These are phyloP conservation scores for Kodamaea hsintzibuensis DNA, from an alignment of 805 yeast genomes.

Conservation along the genomic window DNA sequence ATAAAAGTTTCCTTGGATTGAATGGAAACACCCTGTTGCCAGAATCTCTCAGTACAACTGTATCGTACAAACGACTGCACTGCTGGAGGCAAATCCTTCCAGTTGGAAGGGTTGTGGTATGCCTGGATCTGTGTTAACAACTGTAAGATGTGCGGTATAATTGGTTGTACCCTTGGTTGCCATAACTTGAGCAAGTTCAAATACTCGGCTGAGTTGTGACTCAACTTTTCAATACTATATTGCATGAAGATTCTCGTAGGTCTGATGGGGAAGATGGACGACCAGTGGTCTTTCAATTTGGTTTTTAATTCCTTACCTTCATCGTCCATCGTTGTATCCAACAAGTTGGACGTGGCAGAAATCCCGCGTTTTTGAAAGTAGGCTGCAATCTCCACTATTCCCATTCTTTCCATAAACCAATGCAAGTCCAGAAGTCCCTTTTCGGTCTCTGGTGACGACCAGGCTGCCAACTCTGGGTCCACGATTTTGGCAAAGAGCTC, in stretches of 20 bases:
- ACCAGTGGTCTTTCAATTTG: constrained; percentile 87
- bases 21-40: constrained; percentile 98
- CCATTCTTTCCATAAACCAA: constrained; percentile 98
- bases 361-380: constrained; percentile 85
- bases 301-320: constrained; percentile 75
- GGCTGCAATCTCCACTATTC: constrained; percentile 89
- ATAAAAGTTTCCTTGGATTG: constrained; percentile 93
- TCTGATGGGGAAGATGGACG: constrained; percentile 89
- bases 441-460: constrained; percentile 91
- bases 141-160: constrained; percentile 87
- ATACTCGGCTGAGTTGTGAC: constrained; percentile 75
- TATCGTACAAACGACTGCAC: constrained; percentile 91
- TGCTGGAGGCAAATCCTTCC: constrained; percentile 83
- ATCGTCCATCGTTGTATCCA: constrained; percentile 86
- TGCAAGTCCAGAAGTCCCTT: constrained; percentile 87
- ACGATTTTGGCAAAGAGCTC: constrained; percentile 84
- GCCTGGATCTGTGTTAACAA: constrained; percentile 88
- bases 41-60: constrained; percentile 88
- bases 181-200: constrained; percentile 70
- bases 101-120: constrained; percentile 89
- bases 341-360: constrained; percentile 69
- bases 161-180: constrained; percentile 92
- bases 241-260: constrained; percentile 94
- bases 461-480: constrained; percentile 87
- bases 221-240: constrained; percentile 89